A percentile compares a stretch with the other conserved stretches of the same genome.
These are phyloP conservation scores for Dalechampia spathulata DNA, from an alignment of 441 rosid species.

Conservation along the genomic window DNA sequence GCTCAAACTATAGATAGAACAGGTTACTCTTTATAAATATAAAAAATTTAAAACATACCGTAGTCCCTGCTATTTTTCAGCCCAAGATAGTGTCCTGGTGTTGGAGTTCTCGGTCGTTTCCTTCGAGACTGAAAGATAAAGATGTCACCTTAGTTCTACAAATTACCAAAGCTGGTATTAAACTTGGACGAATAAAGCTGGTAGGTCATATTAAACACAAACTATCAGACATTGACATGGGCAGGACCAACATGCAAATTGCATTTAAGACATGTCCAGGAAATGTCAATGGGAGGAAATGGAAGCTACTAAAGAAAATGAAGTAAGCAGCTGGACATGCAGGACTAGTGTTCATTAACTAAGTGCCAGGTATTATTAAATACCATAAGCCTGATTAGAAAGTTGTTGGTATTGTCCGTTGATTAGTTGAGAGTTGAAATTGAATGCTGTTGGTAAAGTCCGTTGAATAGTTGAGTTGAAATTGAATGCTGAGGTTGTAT, in stretches of 20 bases:
- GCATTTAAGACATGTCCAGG: not conserved
- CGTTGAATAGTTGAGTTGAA: conserved; percentile 99
- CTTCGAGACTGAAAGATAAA: conserved; percentile 78
- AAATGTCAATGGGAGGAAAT: conserved; percentile 14
- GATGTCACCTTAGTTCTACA: conserved; percentile 19
- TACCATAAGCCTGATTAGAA: conserved; percentile 76
- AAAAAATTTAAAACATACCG: conserved; percentile 31
- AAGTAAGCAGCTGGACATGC: conserved; percentile 23
- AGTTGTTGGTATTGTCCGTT: conserved; percentile 92
- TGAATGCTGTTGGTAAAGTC: conserved; percentile 88
- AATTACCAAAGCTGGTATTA: not conserved
- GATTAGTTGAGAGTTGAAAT: conserved; percentile 73
- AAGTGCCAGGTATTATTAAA: conserved; percentile 39
- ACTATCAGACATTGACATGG: too few relatives aligned
- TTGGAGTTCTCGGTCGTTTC: conserved; percentile 91
- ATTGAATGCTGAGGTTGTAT: conserved; percentile 81
- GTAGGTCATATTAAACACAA: not conserved
- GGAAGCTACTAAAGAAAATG: conserved; percentile 16
- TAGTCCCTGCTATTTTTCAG: conserved; percentile 68
- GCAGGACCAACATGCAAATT: conserved; percentile 1
- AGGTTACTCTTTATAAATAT: not conserved
- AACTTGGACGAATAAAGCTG: not conserved
- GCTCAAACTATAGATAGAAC: not conserved
- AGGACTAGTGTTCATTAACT: conserved; percentile 24
- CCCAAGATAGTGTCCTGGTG: conserved; percentile 98